Percentiles rank a stretch among this genome's conserved stretches.
Evolutionary conservation across 257 asterid genomes (phyloP).

Genomic region (Verbena officinalis): DNA sequence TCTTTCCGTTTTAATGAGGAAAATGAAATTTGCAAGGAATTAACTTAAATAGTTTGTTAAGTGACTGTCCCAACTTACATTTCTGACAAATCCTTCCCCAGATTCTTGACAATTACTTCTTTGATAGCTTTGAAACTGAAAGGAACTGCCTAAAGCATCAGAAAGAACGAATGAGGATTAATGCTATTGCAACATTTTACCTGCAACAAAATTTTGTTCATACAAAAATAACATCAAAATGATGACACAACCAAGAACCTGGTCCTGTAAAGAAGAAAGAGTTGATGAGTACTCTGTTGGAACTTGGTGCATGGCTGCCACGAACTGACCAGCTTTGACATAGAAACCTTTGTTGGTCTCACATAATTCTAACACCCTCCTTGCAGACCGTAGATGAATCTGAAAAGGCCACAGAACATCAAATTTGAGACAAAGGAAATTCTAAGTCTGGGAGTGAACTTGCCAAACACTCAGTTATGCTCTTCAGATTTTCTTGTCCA

Average conservation of each 20-base stretch:
- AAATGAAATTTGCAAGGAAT: constrained; percentile 5
- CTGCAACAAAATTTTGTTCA: constrained; percentile 10
- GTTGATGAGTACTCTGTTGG: constrained; percentile 88
- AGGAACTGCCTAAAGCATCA: constrained; percentile 75
- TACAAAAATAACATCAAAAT: constrained; percentile 3
- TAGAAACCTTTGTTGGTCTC: constrained; percentile 89
- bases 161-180: constrained; percentile 25
- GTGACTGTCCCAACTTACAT: constrained; percentile 53
- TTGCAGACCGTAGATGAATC: constrained; percentile 89
- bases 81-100: constrained; percentile 72
- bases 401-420: constrained; percentile 31
- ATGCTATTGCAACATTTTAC: constrained; percentile 14
- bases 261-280: constrained; percentile 87
- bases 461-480: background rate
- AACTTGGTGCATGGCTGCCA: constrained; percentile 78
- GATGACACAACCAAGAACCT: constrained; percentile 45
- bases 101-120: constrained; percentile 56
- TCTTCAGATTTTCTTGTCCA: background rate
- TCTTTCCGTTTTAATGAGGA: background rate
- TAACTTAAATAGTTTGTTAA: constrained; percentile 5
- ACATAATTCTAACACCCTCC: constrained; percentile 63
- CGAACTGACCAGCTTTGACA: constrained; percentile 96
- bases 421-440: constrained; percentile 12
- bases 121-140: constrained; percentile 69
- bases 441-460: background rate